Conservation (phyloP, 352 stramenopile genomes). For the Pythium diclinum region DNA sequence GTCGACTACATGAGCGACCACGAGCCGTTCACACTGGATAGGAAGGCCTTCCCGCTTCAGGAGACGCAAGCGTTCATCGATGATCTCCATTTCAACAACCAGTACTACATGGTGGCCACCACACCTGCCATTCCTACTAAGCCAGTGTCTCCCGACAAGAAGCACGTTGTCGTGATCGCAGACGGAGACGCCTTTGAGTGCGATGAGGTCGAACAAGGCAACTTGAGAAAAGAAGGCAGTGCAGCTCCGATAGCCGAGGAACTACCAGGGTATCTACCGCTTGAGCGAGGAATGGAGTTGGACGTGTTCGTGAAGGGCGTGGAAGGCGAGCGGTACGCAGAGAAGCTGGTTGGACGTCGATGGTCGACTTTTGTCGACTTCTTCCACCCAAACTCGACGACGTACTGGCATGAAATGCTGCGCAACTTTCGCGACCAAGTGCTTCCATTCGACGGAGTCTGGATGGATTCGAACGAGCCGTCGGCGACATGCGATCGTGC, state of each 20-base stretch:
- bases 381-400: conserved; percentile 67
- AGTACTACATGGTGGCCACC: conserved; percentile 75
- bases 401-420: conserved; percentile 72
- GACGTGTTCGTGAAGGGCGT: conserved; percentile 80
- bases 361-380: conserved; percentile 86
- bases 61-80: conserved; percentile 59
- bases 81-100: conserved; percentile 76
- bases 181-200: conserved; percentile 1
- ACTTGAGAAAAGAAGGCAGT: not conserved
- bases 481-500: conserved; percentile 60
- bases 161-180: conserved; percentile 10
- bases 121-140: conserved; percentile 49
- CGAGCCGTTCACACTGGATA: conserved; percentile 63
- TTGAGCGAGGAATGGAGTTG: conserved; percentile 41
- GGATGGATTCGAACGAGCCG: conserved; percentile 83
- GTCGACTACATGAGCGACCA: conserved; percentile 55
- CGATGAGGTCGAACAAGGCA: not conserved
- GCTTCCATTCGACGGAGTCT: conserved; percentile 76
- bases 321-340: conserved; percentile 49
- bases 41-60: conserved; percentile 39
- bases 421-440: conserved; percentile 52
- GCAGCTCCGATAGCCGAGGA: not conserved
- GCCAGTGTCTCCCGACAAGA: not conserved
- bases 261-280: conserved; percentile 21
- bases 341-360: conserved; percentile 62